Evolutionary conservation across 148 eudicot species (phyloP), one percentile per base, ranked within the genome.

Genomic region (Nyssa sinensis): DNA sequence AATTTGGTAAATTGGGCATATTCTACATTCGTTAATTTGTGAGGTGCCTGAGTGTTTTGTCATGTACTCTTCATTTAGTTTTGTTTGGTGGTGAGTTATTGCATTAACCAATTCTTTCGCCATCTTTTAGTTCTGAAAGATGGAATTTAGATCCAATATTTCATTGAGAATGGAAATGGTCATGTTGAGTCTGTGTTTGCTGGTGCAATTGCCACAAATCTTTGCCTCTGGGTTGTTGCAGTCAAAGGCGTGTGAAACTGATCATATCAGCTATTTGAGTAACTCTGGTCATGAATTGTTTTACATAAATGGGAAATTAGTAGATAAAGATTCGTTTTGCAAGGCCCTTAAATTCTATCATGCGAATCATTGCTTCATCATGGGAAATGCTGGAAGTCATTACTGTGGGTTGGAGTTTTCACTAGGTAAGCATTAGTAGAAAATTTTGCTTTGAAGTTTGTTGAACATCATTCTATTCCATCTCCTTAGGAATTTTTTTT

Each of bases 261-360:
- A 86, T 81, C 75, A 73, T 51, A 32, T 88, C 58, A 58, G 64
- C 72, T 79, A 80, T 69, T 74, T 67, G 21, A 81, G 67, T 67
- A 67, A 64, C 65, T 76, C 71, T 78, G 72, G 59, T 69, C 31
- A 66, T 16, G 39, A 80, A 74, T 58, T 80, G 58, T 86, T 84
- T 73, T 88, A 84, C 66, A 59, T 88, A 67, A 79, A 88, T 37
- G 88, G 81, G 47, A 64, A 57, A 67, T 80, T 78, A 58, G 86
- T 80, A 33, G 82, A 80, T 37, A 82, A 74, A 58, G 69, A 71
- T 67, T 55, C 66, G 21, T 86, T 88, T 73, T 88, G 87, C 74
- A 72, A 84, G 72, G 68, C 79, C 64, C 77, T 88, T 29, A 58
- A 64, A 37, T 64, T 44, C 13, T 67, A 75, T 74, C 72, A 64